Evolutionary conservation across 345 rosid genomes (phyloP), one percentile per base, ranked within the genome.

Genomic region (Melastoma malabathricum): DNA sequence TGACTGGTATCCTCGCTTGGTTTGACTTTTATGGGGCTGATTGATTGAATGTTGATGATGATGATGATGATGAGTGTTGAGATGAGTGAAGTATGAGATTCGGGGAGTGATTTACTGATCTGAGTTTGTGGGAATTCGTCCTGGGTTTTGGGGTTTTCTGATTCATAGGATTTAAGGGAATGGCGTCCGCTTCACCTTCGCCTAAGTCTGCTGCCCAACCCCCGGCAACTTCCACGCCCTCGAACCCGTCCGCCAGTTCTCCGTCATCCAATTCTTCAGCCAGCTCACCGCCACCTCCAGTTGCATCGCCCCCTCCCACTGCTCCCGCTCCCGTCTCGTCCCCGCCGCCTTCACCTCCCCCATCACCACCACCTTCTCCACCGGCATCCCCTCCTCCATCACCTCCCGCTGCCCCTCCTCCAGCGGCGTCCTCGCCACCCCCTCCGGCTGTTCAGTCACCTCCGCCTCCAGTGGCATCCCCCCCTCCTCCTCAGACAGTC

Each of bases 381-480:
- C 63, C 83, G 3, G 56, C 81, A n/a, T 34, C 68, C 1, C 64
- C 77, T 52, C 58, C 75, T 46, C 49, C 72, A 18, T 17, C 76
- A 3, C 77, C 52, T 48, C 65, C 69, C 25, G 72, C 61, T 61
- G 74, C 56, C 44, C 53, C 80, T 2, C 63, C 74, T 39, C 52
- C 79, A 15, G 63, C 84, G 7, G 16, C 82, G 45, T 48, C 63
- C 1, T 51, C 61, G 5, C 19, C 67, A 16, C 59, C 83, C 4
- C 69, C 74, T 7, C 57, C 74, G 14, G 45, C 89, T 2, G 51
- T 79, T 0, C 72, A 90, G 2, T 62, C 82, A 10, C 48, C 80
- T 3, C 18, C 71, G 0, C 52, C 77, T 6, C 54, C 75, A 1
- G 29, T 78, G 4, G 54, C 85, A 17, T 59, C 82, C 29, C 57